Evolutionary conservation across 2,329 filamentous ascomycete species (phyloP), one percentile per base, ranked within the genome.

Genomic region (Nigrospora oryzae): DNA sequence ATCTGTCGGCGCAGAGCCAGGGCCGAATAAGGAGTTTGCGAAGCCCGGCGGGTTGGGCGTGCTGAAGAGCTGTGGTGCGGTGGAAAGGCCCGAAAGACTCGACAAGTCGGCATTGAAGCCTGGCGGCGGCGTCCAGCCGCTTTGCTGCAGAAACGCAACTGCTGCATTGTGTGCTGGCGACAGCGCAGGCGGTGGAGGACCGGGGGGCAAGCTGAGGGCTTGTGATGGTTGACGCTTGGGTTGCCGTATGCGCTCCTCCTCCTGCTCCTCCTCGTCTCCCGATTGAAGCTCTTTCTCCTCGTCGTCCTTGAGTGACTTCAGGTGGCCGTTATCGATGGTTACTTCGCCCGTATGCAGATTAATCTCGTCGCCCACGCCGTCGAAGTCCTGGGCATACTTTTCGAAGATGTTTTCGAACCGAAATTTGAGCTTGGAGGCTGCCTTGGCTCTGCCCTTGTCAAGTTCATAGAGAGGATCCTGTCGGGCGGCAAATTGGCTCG

Each of bases 251-350:
- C 49, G 63, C 60, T 55, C 61, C 54, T 51, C 63, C 53, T 69
- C 61, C 54, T 51, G 63, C 53, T 69, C 64, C 6, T 63, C 61
- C 16, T 56, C 51, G 6, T 62, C 61, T 17, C 54, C 49, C 36
- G 30, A 63, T 23, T 66, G 60, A 3, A 67, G 65, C 17, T 66
- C 59, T 0, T 65, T 60, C 2, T 61, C 62, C 4, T 64, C 58
- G 4, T 62, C 59, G 16, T 63, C 61, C 13, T 57, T 47, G 58
- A 66, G 77, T 69, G 51, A 75, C 42, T 76, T 62, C 43, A 96
- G 62, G 66, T 97, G 93, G 0, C 93, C 91, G 70, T 95, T 93
- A 63, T 97, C 77, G 45, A 96, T 82, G n/a, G 95, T 74, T 39
- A 97, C 81, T 47, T 86, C 73, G 44, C 88, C 89, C 0, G 86